Conservation (phyloP, 2,329 filamentous ascomycete species). For the Clonostachys sp. region DNA sequence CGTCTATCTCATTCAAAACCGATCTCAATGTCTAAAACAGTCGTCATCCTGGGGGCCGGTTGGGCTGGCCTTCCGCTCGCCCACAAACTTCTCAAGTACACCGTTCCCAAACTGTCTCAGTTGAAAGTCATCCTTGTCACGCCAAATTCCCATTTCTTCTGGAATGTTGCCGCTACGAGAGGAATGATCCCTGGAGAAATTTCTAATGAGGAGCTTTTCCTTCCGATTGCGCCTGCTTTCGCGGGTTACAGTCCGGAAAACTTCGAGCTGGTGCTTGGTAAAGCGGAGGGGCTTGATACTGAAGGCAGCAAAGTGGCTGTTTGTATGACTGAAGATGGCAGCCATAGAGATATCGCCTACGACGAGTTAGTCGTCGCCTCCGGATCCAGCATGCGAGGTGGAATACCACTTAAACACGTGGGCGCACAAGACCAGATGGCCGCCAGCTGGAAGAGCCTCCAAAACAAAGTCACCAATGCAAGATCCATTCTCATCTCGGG, state of each 20-base stretch:
- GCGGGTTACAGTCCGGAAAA: conserved; percentile 33
- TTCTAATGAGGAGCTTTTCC: conserved; percentile 39
- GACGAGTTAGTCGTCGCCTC: conserved; percentile 56
- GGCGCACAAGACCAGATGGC: conserved; percentile 31
- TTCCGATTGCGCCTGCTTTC: conserved; percentile 38
- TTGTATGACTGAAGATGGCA: conserved; percentile 8
- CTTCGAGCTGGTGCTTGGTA: conserved; percentile 45
- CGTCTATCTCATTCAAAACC: no score
- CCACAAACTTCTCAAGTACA: conserved; percentile 47
- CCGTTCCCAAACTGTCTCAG: conserved; percentile 29
- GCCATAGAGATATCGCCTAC: conserved; percentile 25
- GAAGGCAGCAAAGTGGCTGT: conserved; percentile 13
- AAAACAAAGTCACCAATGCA: conserved; percentile 31
- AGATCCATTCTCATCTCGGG: conserved; percentile 50
- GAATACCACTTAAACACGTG: conserved; percentile 20
- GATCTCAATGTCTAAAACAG: conserved; percentile 37
- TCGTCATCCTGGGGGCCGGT: conserved; percentile 48
- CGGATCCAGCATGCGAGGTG: conserved; percentile 41
- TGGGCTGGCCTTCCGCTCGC: conserved; percentile 45
- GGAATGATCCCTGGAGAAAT: conserved; percentile 44
- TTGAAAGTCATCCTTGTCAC: conserved; percentile 49
- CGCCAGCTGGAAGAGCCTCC: conserved; percentile 6
- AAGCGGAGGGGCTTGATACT: conserved; percentile 19
- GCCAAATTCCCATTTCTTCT: conserved; percentile 49
- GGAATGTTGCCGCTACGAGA: conserved; percentile 52